Evolutionary conservation across 2,329 filamentous ascomycete genomes (phyloP).

Genomic region (Ilyonectria robusta): DNA sequence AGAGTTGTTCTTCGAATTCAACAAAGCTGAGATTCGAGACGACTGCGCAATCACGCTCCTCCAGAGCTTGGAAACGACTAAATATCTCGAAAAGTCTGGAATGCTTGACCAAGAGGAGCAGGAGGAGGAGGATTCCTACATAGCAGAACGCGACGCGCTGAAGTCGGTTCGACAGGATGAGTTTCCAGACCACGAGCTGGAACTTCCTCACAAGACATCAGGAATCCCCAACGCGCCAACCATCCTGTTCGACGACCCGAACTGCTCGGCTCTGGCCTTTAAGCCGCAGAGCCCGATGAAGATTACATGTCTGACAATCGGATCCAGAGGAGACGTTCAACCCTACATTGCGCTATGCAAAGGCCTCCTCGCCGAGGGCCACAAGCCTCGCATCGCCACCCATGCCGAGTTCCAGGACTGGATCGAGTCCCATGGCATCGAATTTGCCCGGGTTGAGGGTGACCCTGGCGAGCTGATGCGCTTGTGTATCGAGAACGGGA

Average conservation of each 20-base stretch:
- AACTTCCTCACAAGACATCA: constrained; percentile 63
- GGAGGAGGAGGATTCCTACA: constrained; percentile 80
- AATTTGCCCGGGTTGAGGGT: constrained; percentile 89
- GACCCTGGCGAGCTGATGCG: constrained; percentile 96
- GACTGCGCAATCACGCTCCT: constrained; percentile 89
- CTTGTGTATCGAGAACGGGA: constrained; percentile 96
- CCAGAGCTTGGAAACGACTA: constrained; percentile 80
- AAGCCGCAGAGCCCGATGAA: constrained; percentile 85
- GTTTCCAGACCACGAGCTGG: constrained; percentile 65
- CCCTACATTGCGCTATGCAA: constrained; percentile 98
- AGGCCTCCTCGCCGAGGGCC: constrained; percentile 88
- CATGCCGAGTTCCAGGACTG: constrained; percentile 91
- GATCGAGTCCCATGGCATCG: constrained; percentile 94
- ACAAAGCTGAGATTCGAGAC: constrained; percentile 81
- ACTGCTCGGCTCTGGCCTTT: constrained; percentile 90
- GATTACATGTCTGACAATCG: constrained; percentile 95
- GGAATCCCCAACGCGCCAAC: constrained; percentile 73
- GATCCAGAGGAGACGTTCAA: constrained; percentile 95
- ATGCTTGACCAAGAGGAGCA: constrained; percentile 77
- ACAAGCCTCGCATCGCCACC: constrained; percentile 89
- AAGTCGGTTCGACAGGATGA: constrained; percentile 77
- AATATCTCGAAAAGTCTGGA: constrained; percentile 79
- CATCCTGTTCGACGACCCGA: constrained; percentile 90
- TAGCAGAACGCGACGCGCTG: constrained; percentile 85
- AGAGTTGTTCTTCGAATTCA: constrained; percentile 97